Evolutionary conservation across 768 basidiomycete species (phyloP), one percentile per base, ranked within the genome.

Genomic region (Amyloporia xantha): DNA sequence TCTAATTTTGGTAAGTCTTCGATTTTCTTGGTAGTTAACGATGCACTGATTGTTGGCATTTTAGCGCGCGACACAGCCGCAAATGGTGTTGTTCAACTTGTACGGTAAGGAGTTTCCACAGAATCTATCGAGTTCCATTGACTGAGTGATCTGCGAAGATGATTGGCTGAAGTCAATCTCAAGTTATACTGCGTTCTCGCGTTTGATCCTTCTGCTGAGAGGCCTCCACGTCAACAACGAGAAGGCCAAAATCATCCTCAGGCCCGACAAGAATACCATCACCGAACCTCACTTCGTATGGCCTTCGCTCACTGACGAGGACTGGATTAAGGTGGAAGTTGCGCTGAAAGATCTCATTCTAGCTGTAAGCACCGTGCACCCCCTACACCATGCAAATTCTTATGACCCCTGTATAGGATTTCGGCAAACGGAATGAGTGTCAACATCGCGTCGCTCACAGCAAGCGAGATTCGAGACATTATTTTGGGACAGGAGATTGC

Each of bases 161-260:
- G 95, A 98, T 64, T 98, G 96, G 96, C 77, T 98, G 62, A 97
- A 97, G 73, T 93, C 91, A 12, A 95, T 99, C 59, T 98, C 96
- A 43, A 94, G 91, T 59, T 99, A 97, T 68, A 98, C 96, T 13
- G 96, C 96, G 12, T 99, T 99, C 78, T 98, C 95, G 23, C 89
- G 96, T 48, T 75, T 99, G 35, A 97, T 98, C 55, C 79, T 98
- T n/a, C 79, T 98, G 24, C 80, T 99, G 20, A 94, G 96, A 68
- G 94, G 91, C 30, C 76, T 98, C 25, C 96, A 98, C 66, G 96
- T 98, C 68, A 98, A 99, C 71, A 96, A 98, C 62, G 96, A 98
- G 66, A 99, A 99, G 73, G 93, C 96, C 23, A 99, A 99, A 76
- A 86, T 99, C 59, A 93, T 99, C 54, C 74, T 99, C 30, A 92